These are phyloP conservation scores for Clonostachys chloroleuca DNA, from an alignment of 2,329 filamentous ascomycete genomes.

Conservation along the genomic window DNA sequence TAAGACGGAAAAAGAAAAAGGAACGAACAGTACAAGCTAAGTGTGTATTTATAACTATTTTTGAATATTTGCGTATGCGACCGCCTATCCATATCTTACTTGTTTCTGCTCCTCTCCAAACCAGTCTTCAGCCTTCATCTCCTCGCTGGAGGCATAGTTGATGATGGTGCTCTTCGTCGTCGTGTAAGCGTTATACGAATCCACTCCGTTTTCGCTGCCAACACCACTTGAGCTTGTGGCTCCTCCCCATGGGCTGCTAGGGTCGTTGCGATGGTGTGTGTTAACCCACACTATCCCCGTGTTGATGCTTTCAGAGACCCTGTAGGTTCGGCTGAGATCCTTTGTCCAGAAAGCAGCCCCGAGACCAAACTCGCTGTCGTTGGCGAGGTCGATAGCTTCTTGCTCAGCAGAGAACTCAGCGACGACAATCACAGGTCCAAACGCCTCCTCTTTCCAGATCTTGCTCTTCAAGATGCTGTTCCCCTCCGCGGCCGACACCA, in stretches of 20 bases:
- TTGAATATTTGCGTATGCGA: no score
- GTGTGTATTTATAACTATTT: no score
- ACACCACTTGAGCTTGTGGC: slow-evolving; percentile 58
- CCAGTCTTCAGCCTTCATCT: slow-evolving; percentile 59
- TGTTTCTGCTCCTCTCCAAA: slow-evolving; percentile 53
- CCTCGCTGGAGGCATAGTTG: slow-evolving; percentile 58
- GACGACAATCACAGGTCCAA: slow-evolving; percentile 88
- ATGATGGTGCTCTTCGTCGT: slow-evolving; percentile 63
- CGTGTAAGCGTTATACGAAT: slow-evolving; percentile 57
- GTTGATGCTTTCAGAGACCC: slow-evolving; percentile 76
- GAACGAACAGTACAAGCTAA: no score
- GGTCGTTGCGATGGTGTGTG: slow-evolving; percentile 66
- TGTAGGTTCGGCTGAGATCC: slow-evolving; percentile 69
- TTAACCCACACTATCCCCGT: slow-evolving; percentile 97
- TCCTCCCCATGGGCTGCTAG: slow-evolving; percentile 67
- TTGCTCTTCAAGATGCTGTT: slow-evolving; percentile 62
- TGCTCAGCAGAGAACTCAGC: slow-evolving; percentile 73
- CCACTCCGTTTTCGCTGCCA: slow-evolving; percentile 68
- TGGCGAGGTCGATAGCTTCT: slow-evolving; percentile 74
- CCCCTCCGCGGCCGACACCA: slow-evolving; percentile 41
- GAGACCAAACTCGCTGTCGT: slow-evolving; percentile 88
- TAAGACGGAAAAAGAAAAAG: no score
- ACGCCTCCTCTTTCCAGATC: slow-evolving; percentile 81
- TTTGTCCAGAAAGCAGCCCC: slow-evolving; percentile 97
- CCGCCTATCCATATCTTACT: slow-evolving; percentile 32